Percentiles rank a stretch among this genome's conserved stretches.
phyloP scores from a whole-genome alignment of 2,329 filamentous ascomycete genomes.

The Pestalotiopsis sp. region DNA sequence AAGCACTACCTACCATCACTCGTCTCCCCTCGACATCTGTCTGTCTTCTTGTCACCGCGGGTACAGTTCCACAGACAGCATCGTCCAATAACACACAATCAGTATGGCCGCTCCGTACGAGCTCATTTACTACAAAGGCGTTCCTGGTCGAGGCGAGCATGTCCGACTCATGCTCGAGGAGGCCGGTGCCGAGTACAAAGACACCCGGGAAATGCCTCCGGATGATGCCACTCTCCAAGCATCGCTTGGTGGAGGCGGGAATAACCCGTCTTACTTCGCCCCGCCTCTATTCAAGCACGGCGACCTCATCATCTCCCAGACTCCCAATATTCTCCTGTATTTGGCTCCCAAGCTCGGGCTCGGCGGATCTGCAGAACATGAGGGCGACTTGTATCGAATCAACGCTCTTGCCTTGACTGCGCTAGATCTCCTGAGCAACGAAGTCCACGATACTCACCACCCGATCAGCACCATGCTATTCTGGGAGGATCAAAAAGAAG shows the following conservation, averaged over 20 bases:
- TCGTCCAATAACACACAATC: neutral
- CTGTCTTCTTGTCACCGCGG: no score
- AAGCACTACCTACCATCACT: no score
- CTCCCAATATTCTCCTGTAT: conserved; percentile 72
- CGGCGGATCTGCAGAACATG: conserved; percentile 33
- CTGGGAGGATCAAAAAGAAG: conserved; percentile 77
- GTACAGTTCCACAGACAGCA: no score
- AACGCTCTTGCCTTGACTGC: conserved; percentile 69
- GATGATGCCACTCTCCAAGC: no score
- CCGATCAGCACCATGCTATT: conserved; percentile 60
- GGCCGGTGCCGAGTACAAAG: conserved; percentile 63
- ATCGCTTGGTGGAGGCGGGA: conserved; percentile 36
- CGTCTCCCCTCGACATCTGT: no score
- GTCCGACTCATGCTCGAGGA: conserved; percentile 74
- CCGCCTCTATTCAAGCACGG: conserved; percentile 69
- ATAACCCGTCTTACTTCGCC: conserved; percentile 66
- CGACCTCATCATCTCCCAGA: conserved; percentile 65
- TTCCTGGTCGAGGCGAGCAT: conserved; percentile 75
- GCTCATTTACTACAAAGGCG: conserved; percentile 68
- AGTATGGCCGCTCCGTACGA: conserved; percentile 52
- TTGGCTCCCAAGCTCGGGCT: conserved; percentile 64
- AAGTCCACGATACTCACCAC: conserved; percentile 76
- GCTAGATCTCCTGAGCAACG: conserved; percentile 69
- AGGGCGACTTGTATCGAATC: conserved; percentile 52
- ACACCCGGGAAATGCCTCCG: conserved; percentile 42